These are phyloP conservation scores for Yamadazyma sp. DNA, from an alignment of 805 yeast genomes.

Conservation along the genomic window DNA sequence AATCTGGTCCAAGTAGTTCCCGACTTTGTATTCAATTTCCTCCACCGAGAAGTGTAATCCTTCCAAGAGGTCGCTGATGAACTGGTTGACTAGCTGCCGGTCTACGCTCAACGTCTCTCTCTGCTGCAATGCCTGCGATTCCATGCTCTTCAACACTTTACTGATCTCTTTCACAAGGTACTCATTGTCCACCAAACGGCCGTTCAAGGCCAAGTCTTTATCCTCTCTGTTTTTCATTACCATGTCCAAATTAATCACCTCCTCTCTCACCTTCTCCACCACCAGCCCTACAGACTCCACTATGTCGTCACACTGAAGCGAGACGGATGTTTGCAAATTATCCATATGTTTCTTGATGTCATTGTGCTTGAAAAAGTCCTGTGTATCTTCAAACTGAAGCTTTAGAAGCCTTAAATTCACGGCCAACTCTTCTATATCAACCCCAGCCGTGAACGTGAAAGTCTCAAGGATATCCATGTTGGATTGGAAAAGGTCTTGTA, in stretches of 20 bases:
- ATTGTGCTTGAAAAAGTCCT: background rate
- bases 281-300: conserved; percentile 3
- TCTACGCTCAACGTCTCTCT: background rate
- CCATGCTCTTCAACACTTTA: conserved; percentile 3
- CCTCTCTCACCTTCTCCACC: conserved; percentile 4
- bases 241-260: conserved; percentile 4
- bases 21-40: conserved; percentile 10
- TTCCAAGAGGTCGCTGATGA: conserved; percentile 9
- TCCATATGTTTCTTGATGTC: background rate
- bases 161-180: conserved; percentile 8
- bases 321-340: background rate
- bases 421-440: conserved; percentile 13
- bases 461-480: conserved; percentile 2
- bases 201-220: conserved; percentile 1
- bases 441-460: conserved; percentile 1
- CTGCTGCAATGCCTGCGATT: conserved; percentile 6
- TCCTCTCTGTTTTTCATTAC: conserved; percentile 7
- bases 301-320: conserved; percentile 7
- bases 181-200: conserved; percentile 7
- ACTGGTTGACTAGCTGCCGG: conserved; percentile 1
- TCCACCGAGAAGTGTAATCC: conserved; percentile 6
- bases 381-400: conserved; percentile 2
- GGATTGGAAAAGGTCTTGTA: background rate
- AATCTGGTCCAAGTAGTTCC: conserved; percentile 9
- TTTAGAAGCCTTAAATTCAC: conserved; percentile 14